These are phyloP conservation scores for Cladosporium sp. DNA, from an alignment of 2,329 filamentous ascomycete genomes.

Conservation along the genomic window DNA sequence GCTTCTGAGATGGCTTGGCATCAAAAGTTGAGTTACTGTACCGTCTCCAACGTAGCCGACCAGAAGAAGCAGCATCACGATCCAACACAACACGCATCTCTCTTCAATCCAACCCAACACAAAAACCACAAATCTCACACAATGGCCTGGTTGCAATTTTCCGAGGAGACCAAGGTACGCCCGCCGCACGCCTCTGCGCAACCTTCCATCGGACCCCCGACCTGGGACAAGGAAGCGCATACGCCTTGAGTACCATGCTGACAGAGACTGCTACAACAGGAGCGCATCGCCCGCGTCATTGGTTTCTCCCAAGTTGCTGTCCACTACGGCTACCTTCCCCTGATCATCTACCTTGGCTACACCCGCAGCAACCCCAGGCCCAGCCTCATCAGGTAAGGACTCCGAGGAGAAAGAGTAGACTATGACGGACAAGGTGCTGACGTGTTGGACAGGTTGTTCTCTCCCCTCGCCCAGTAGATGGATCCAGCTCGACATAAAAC, in stretches of 20 bases:
- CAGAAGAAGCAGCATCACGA: slow-evolving; percentile 8
- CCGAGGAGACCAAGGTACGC: slow-evolving; percentile 92
- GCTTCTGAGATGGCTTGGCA: slow-evolving; percentile 9
- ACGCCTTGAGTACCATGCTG: slow-evolving; percentile 25
- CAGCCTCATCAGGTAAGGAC: slow-evolving; percentile 66
- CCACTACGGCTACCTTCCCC: slow-evolving; percentile 95
- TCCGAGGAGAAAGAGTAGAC: not conserved
- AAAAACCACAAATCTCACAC: slow-evolving; percentile 12
- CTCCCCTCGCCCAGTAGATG: slow-evolving; percentile 37
- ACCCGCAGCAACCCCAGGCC: slow-evolving; percentile 91
- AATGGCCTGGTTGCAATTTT: slow-evolving; percentile 60
- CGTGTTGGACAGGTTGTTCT: slow-evolving; percentile 31
- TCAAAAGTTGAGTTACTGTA: slow-evolving; percentile 9
- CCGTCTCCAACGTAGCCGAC: slow-evolving; percentile 4
- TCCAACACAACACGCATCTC: not conserved
- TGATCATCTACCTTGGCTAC: slow-evolving; percentile 97
- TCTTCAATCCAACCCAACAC: not conserved
- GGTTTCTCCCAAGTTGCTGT: slow-evolving; percentile 91
- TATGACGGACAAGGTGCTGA: slow-evolving; percentile 20
- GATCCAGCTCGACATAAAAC: not conserved
- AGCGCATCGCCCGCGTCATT: slow-evolving; percentile 96
- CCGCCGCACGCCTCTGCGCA: slow-evolving; percentile 14
- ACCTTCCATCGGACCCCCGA: not conserved
- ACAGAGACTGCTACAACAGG: slow-evolving; percentile 55
- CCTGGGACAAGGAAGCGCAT: not conserved